A percentile compares a stretch with the other conserved stretches of the same genome.
Conservation (phyloP, 2,329 filamentous ascomycete species). For the Sphaerulina vaccinii region DNA sequence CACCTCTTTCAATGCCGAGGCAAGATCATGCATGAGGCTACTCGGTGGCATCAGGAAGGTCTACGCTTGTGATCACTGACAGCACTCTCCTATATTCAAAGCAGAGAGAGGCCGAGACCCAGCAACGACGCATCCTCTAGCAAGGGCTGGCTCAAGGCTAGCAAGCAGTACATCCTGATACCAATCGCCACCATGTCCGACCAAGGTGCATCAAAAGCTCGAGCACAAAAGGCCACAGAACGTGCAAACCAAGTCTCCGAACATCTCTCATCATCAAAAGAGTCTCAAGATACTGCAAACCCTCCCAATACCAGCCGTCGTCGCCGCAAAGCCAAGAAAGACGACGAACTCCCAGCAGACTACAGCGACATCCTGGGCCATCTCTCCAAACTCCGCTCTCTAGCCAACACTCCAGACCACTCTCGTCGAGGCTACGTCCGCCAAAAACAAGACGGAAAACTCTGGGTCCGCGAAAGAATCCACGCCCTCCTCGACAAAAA, state of each 20-base stretch:
- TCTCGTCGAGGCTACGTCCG: slow-evolving; percentile 59
- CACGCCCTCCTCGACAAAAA: slow-evolving; percentile 57
- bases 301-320: slow-evolving; percentile 30
- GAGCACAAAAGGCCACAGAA: slow-evolving; percentile 24
- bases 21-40: too few relatives aligned
- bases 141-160: too few relatives aligned
- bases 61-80: too few relatives aligned
- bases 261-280: slow-evolving; percentile 24
- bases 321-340: slow-evolving; percentile 37
- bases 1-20: too few relatives aligned
- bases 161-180: neutral
- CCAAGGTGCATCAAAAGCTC: neutral
- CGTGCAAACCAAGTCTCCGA: slow-evolving; percentile 33
- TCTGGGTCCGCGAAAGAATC: slow-evolving; percentile 64
- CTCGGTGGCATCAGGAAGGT: too few relatives aligned
- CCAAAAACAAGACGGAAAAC: slow-evolving; percentile 63
- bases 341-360: slow-evolving; percentile 54
- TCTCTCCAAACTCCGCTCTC: slow-evolving; percentile 51
- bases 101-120: too few relatives aligned
- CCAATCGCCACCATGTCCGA: slow-evolving; percentile 1
- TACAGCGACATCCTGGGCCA: slow-evolving; percentile 62
- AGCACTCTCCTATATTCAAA: too few relatives aligned
- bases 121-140: too few relatives aligned
- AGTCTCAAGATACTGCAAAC: slow-evolving; percentile 29
- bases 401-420: slow-evolving; percentile 56